Conservation (phyloP, 148 eudicot genomes). For the Cornus kousa region DNA sequence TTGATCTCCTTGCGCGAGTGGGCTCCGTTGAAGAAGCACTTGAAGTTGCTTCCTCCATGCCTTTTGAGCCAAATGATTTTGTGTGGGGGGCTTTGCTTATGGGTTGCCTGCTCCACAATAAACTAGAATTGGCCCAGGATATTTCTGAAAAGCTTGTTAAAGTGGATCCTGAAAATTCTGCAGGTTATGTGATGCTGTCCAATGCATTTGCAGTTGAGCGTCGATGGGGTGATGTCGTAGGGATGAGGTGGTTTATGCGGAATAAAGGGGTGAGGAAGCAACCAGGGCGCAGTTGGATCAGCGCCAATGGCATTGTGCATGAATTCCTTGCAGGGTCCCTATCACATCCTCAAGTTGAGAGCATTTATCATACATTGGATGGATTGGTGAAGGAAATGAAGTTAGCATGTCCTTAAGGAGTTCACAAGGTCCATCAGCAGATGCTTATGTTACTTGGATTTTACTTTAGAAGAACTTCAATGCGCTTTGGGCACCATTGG, state of each 20-base stretch:
- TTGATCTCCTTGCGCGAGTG: conserved; percentile 70
- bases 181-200: conserved; percentile 78
- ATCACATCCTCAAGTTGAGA: conserved; percentile 36
- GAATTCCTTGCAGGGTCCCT: conserved; percentile 62
- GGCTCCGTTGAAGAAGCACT: conserved; percentile 78
- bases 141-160: conserved; percentile 60
- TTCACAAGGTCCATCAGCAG: neutral
- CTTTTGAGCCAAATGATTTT: conserved; percentile 63
- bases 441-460: neutral
- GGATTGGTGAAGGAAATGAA: conserved; percentile 57
- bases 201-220: conserved; percentile 62
- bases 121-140: conserved; percentile 45
- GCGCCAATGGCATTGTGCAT: conserved; percentile 51
- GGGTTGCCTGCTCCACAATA: conserved; percentile 74
- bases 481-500: neutral
- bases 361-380: conserved; percentile 36
- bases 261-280: conserved; percentile 65
- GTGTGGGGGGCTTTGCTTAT: conserved; percentile 83
- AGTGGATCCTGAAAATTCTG: conserved; percentile 68
- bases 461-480: neutral
- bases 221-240: conserved; percentile 63
- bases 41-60: conserved; percentile 59
- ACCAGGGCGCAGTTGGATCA: conserved; percentile 70
- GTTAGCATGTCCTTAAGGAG: conserved; percentile 21
- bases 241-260: conserved; percentile 60